Evolutionary conservation across 2,329 filamentous ascomycete species (phyloP).

Genomic region (Penicillium sclerotiorum): DNA sequence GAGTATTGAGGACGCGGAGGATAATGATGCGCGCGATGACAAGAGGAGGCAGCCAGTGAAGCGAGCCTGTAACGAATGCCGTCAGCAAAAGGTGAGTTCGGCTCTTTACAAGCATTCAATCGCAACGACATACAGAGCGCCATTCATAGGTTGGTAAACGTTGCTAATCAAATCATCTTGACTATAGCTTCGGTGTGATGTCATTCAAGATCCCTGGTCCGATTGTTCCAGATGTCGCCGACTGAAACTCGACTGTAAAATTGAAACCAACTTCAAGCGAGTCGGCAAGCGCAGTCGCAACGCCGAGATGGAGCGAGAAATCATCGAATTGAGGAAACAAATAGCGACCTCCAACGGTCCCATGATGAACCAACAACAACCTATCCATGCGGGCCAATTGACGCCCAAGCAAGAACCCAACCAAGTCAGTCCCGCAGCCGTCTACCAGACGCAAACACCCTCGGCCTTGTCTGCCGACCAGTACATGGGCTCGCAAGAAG

Average conservation of each 20-base stretch:
- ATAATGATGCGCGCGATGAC: conserved; percentile 46
- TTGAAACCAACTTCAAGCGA: conserved; percentile 70
- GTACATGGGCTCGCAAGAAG: conserved; percentile 52
- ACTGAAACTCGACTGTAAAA: conserved; percentile 65
- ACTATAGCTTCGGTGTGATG: conserved; percentile 65
- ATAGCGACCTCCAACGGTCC: conserved; percentile 39
- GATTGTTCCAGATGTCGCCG: conserved; percentile 65
- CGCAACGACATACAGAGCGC: no score
- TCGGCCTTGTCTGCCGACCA: conserved; percentile 44
- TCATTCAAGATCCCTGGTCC: conserved; percentile 64
- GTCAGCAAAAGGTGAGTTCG: conserved; percentile 65
- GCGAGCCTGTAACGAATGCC: conserved; percentile 69
- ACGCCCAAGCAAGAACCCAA: conserved; percentile 42
- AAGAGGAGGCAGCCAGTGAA: conserved; percentile 54
- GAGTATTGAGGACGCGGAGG: conserved; percentile 50
- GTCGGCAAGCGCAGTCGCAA: conserved; percentile 68
- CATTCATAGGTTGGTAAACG: no score
- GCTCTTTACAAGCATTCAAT: neutral
- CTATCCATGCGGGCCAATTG: conserved; percentile 28
- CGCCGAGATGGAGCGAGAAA: conserved; percentile 65
- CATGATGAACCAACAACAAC: conserved; percentile 27
- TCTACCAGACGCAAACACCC: conserved; percentile 34
- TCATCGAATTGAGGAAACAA: conserved; percentile 53
- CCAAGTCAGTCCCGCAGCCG: conserved; percentile 35
- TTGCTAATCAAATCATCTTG: conserved; percentile 13